These are phyloP conservation scores for Lichtheimia ramosa DNA, from an alignment of 371 early-diverging fungal genomes.

Conservation along the genomic window DNA sequence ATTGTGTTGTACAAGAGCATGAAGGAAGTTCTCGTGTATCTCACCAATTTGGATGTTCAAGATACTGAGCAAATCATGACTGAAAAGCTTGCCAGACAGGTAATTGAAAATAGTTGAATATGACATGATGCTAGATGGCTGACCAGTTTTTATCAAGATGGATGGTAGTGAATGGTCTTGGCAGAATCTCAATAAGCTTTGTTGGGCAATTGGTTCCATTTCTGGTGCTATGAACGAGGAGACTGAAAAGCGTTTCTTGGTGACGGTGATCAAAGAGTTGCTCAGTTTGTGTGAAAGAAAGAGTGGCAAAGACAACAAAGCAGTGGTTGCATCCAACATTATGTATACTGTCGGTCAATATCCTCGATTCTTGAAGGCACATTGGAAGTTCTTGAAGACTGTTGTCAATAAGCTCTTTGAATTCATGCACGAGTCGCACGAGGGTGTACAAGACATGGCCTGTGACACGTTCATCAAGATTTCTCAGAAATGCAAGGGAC, in stretches of 20 bases:
- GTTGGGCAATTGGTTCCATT: slow-evolving; percentile 99
- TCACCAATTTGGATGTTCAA: slow-evolving; percentile 92
- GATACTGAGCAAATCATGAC: slow-evolving; percentile 96
- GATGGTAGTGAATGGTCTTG: slow-evolving; percentile 95
- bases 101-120: slow-evolving; percentile 13
- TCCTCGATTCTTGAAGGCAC: slow-evolving; percentile 97
- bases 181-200: slow-evolving; percentile 96
- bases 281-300: slow-evolving; percentile 93
- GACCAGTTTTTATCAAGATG: slow-evolving; percentile 52
- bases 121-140: no score
- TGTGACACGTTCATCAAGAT: slow-evolving; percentile 99
- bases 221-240: slow-evolving; percentile 96
- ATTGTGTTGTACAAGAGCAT: slow-evolving; percentile 98
- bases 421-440: slow-evolving; percentile 99
- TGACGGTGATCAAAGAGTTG: slow-evolving; percentile 96
- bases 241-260: slow-evolving; percentile 97
- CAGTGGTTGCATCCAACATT: slow-evolving; percentile 99
- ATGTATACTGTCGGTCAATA: slow-evolving; percentile 99
- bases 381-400: slow-evolving; percentile 99
- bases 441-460: slow-evolving; percentile 99
- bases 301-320: slow-evolving; percentile 98
- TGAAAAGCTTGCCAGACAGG: slow-evolving; percentile 86
- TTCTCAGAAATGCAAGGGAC: slow-evolving; percentile 93
- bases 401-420: slow-evolving; percentile 99
- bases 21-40: slow-evolving; percentile 96